Base-by-base conservation (phyloP, 768 basidiomycete species). In the Trametes maxima region DNA sequence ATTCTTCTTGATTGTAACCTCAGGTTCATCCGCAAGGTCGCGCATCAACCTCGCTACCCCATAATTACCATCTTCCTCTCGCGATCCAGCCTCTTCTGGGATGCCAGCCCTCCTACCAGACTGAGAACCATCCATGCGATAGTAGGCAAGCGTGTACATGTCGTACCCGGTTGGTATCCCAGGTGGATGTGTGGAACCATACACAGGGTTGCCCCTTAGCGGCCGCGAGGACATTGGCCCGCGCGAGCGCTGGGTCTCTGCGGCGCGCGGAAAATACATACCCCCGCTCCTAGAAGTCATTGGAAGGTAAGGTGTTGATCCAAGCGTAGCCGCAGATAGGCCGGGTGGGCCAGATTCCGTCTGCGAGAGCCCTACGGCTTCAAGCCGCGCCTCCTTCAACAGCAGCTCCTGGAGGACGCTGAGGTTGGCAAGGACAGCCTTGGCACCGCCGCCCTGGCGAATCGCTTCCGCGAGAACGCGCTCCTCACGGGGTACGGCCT, bases 401-500 rank as follows among this genome's bases (percentile, higher is more conserved):
- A 61, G 35, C 11, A 55, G n/a, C 16, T 49, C 33, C n/a, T 50
- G 54, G 19, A 61, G 40, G 2, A 50, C 22, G 7, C 36, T 28
- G 19, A 35, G 17, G 5, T 49, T 49, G 33, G 65, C 61, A 70
- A 66, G 48, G 10, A 57, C 50, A 17, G 43, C 51, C 13, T 37
- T 37, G 1, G 44, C 16, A 3, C 61, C 61, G 14, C 61, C 61
- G 7, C 14, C 46, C 5, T 19, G 33, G 13, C 39, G 43, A 14
- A 62, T 22, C 36, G 24, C 44, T 16, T 74, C 69, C 6, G 69
- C 63, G 0, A 80, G 54, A 24, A 78, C 76, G 47, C 69, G 70
- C 55, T 82, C 78, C 5, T 76, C 73, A 1, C 75, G 74, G 0
- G 78, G 73, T 19, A 79, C 75, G 4, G 80, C 65, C 49, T 73